A percentile compares a stretch with the other conserved stretches of the same genome.
These are phyloP conservation scores for Neltuma alba DNA, from an alignment of 306 rosid genomes.

Conservation along the genomic window DNA sequence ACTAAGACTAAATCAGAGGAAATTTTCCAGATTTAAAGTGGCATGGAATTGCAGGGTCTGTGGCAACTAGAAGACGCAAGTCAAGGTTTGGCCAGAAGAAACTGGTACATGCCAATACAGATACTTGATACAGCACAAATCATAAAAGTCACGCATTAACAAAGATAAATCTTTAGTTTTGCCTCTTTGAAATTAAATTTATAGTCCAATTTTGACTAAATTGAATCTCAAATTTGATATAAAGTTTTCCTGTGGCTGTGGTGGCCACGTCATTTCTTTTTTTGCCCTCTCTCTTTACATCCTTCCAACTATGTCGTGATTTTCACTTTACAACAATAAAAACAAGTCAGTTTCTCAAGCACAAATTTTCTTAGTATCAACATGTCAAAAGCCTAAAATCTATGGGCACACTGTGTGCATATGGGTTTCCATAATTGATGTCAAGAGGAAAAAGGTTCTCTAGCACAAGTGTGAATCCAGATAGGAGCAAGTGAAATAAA, in stretches of 20 bases:
- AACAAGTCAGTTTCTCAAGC: not conserved
- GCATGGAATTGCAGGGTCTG: conserved; percentile 2
- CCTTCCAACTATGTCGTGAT: not conserved
- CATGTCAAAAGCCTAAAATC: not conserved
- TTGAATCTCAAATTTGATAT: not conserved
- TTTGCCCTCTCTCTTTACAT: not conserved
- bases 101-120: conserved; percentile 3
- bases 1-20: not conserved
- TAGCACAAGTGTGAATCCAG: not conserved
- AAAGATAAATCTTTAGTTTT: not conserved
- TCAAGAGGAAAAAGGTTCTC: not conserved
- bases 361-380: not conserved
- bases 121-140: not conserved
- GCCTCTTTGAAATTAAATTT: not conserved
- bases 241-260: not conserved
- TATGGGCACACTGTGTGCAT: not conserved
- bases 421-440: not conserved
- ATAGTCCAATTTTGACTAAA: not conserved
- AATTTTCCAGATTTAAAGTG: conserved; percentile 1
- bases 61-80: not conserved
- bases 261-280: not conserved
- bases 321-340: not conserved
- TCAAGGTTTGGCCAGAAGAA: not conserved
- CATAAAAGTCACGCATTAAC: not conserved
- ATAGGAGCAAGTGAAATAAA: not conserved